Evolutionary conservation across 192 early-diverging fungal species (phyloP), one percentile per base, ranked within the genome.

Genomic region (Backusella morwellensis): DNA sequence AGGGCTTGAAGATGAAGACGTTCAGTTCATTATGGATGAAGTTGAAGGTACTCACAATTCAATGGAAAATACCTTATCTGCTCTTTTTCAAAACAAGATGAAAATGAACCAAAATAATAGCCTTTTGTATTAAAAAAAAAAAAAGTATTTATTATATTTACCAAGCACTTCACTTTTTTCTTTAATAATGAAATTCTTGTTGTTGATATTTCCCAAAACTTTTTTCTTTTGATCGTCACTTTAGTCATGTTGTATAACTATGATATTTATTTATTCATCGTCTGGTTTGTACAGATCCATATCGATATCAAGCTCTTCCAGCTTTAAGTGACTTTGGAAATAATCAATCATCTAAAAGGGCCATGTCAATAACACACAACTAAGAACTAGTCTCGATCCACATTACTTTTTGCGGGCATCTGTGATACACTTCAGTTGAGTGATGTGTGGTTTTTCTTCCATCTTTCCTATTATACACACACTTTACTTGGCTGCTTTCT

Each of bases 11-110:
- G 74, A 76, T 29, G 75, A 76, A 35, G 75, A 76, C 36, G 67
- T 69, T 2, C 75, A 76, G 34, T 76, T 76, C 67, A 54, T 47
- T 68, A 76, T 76, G 75, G 75, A 76, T 35, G 66, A 76, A 35
- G 32, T 69, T 17, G 75, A 76, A 19, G 32, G 41, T n/a, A 56
- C 35, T 21, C 35, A 68, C 26, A 32, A 72, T 9, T 41, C 63
- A 71, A 42, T 71, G 23, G 35, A 50, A 50, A n/a, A 50, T 6
- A 63, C 23, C 14, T 14, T 63, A n/a, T 26, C 56, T 63, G 0
- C 23, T 1, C 56, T 63, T 4, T 63, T 63, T 26, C 56, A 63
- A 63, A 63, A 63, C 26, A 59, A 59, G n/a, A 59, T 26, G 23
- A 59, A 59, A 26, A 26, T 59, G 21, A 14, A 19, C 19, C 54